These are phyloP conservation scores for Penstemon barbatus DNA, from an alignment of 257 asterid genomes.

Conservation along the genomic window DNA sequence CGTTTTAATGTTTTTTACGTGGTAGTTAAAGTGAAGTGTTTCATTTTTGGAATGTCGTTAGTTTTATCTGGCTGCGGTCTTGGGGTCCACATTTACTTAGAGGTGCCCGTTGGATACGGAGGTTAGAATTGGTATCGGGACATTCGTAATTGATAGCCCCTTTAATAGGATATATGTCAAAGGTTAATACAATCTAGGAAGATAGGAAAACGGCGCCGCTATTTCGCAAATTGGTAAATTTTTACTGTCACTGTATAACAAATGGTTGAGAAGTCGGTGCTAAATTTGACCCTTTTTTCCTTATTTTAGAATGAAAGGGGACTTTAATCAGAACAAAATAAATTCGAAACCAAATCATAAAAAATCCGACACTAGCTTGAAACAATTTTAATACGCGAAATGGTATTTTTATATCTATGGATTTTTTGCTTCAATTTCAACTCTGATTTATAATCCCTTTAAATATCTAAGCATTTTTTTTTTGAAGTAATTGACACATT, in stretches of 20 bases:
- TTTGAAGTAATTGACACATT: not conserved
- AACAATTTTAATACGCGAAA: not conserved
- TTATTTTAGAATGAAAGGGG: not conserved
- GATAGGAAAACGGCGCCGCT: not conserved
- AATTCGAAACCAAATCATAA: not conserved
- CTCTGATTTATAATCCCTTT: slow-evolving; percentile 8
- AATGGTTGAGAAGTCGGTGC: not conserved
- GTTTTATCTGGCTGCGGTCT: slow-evolving; percentile 3
- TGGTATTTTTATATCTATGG: not conserved
- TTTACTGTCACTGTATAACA: slow-evolving; percentile 1
- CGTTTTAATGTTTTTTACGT: slow-evolving; percentile 8
- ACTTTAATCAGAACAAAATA: slow-evolving; percentile 16
- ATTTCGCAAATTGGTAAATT: slow-evolving; percentile 16
- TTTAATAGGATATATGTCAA: not conserved
- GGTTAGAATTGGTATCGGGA: not conserved
- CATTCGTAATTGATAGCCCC: not conserved
- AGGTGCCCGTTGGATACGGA: not conserved
- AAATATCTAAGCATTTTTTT: not conserved
- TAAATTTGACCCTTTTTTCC: slow-evolving; percentile 1
- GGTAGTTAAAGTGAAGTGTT: not conserved
- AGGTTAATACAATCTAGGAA: not conserved
- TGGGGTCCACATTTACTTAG: slow-evolving; percentile 14
- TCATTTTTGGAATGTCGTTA: slow-evolving; percentile 6
- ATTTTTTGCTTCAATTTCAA: not conserved
- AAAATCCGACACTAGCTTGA: not conserved